Evolutionary conservation across 2,329 filamentous ascomycete species (phyloP).

Genomic region (Aspergillus hortae): DNA sequence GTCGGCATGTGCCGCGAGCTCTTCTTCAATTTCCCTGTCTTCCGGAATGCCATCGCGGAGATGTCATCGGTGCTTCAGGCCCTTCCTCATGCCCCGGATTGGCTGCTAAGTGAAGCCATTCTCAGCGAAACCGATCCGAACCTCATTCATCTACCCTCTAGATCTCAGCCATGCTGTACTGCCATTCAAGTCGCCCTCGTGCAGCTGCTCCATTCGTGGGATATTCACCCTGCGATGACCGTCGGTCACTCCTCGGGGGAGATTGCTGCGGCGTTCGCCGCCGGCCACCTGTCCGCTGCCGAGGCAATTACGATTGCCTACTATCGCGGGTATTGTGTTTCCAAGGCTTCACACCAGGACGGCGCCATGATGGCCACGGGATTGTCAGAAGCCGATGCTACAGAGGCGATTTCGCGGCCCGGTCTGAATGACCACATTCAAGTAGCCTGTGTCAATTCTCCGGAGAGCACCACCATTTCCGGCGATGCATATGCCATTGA

Average conservation of each 20-base stretch:
- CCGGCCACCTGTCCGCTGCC: conserved; percentile 3
- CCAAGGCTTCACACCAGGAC: too few relatives aligned
- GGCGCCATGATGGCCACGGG: too few relatives aligned
- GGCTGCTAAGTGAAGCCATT: too few relatives aligned
- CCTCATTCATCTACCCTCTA: too few relatives aligned
- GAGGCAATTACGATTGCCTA: background rate
- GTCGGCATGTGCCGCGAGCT: conserved; percentile 25
- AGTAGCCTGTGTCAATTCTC: too few relatives aligned
- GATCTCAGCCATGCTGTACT: conserved; percentile 24
- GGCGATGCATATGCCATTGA: too few relatives aligned
- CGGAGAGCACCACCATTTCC: too few relatives aligned
- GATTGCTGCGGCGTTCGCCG: conserved; percentile 29
- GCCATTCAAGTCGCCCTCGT: conserved; percentile 31
- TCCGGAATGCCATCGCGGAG: conserved; percentile 8
- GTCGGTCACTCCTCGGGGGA: conserved; percentile 31
- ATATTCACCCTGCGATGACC: conserved; percentile 14
- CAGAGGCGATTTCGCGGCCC: too few relatives aligned
- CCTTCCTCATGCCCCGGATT: too few relatives aligned
- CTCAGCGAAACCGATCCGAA: conserved; percentile 17
- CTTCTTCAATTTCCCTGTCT: conserved; percentile 12
- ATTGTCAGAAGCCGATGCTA: too few relatives aligned
- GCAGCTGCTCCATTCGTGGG: conserved; percentile 17
- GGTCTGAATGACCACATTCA: too few relatives aligned
- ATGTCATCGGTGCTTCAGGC: background rate
- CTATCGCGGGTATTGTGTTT: background rate